Evolutionary conservation across 2,329 filamentous ascomycete species (phyloP), one percentile per base, ranked within the genome.

Genomic region (Mariannaea elegans): DNA sequence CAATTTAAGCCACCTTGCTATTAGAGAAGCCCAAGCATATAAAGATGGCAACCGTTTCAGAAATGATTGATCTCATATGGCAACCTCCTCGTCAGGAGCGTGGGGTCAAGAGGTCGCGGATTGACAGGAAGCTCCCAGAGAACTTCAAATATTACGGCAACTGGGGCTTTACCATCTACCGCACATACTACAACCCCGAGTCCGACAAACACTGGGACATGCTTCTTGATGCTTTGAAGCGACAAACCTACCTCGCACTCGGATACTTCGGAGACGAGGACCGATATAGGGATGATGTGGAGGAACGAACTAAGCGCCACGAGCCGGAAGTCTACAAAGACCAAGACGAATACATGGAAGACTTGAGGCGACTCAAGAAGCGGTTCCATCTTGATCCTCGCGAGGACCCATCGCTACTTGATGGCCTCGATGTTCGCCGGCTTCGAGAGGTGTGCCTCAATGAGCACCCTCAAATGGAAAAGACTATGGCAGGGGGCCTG

Each of bases 141-240:
- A 60, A 62, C 7, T 41, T 45, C 10, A 50, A 63, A 14, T 49
- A 64, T 34, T 64, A 51, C 6, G 24, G 23, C 8, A 45, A 63
- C 9, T 64, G 60, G 62, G 62, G 56, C 1, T 64, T 46, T 2
- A 34, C 39, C 0, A 49, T 61, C 12, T 57, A 58, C 41, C 56
- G 62, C 24, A 64, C 60, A 8, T 24, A 61, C 10, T 61, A 64
- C n/a, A 18, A 48, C 13, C 5, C 38, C 3, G 62, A 51, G 4
- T 60, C 51, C 0, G 48, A 61, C 0, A 6, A 63, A 7, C 18
- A 47, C 31, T 64, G 56, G 59, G 10, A 32, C 1, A 62, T 10
- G 1, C 56, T 65, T 3, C 32, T 65, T 1, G n/a, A 34, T 8
- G 2, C 50, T n/a, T 41, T 65, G 9, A 42, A 29, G 12, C 49